Conservation (phyloP, 164 flowering plant species). For the Magnolia officinalis region DNA sequence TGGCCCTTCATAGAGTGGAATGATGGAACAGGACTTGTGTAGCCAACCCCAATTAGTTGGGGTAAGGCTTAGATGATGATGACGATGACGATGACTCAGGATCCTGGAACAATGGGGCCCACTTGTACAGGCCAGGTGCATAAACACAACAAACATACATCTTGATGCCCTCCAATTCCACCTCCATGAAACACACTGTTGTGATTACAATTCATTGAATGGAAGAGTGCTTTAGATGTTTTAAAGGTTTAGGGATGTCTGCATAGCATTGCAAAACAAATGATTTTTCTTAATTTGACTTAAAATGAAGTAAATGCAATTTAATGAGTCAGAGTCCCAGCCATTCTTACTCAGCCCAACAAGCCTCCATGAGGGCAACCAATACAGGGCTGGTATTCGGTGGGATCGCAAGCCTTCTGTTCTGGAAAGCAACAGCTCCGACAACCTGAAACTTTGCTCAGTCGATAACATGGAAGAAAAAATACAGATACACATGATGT, state of each 20-base stretch:
- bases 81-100: too few relatives aligned
- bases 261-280: not conserved
- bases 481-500: not conserved
- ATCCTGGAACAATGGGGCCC: too few relatives aligned
- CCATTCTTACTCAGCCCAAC: constrained; percentile 89
- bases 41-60: too few relatives aligned
- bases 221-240: too few relatives aligned
- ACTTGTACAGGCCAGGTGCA: too few relatives aligned
- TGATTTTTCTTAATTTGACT: not conserved
- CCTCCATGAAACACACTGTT: too few relatives aligned
- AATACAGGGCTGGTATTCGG: constrained; percentile 53
- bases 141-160: too few relatives aligned
- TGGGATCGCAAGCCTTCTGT: constrained; percentile 78
- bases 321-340: not conserved
- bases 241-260: not conserved
- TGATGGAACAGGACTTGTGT: too few relatives aligned
- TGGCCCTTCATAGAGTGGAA: too few relatives aligned
- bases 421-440: constrained; percentile 97
- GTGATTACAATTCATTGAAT: too few relatives aligned
- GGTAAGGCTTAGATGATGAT: too few relatives aligned
- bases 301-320: not conserved
- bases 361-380: constrained; percentile 82
- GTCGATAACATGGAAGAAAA: constrained; percentile 5
- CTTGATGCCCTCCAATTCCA: too few relatives aligned
- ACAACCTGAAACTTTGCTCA: constrained; percentile 61